phyloP scores from a whole-genome alignment of 2,329 filamentous ascomycete species.

The Aureobasidium namibiae region DNA sequence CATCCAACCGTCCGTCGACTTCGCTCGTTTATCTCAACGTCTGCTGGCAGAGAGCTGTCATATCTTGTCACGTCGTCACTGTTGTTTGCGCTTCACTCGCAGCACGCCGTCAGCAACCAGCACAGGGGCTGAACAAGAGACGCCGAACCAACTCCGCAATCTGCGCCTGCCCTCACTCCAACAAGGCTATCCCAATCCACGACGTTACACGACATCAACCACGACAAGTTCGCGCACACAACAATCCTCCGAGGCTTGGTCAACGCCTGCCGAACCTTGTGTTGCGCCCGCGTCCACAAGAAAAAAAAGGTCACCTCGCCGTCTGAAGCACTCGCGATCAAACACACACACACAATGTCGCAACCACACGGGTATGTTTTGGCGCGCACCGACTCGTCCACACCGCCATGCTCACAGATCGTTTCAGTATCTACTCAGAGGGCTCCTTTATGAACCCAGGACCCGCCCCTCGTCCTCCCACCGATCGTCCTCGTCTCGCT shows the following conservation, averaged over 20 bases:
- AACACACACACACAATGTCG: neutral
- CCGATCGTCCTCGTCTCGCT: slow-evolving; percentile 64
- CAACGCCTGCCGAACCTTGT: neutral
- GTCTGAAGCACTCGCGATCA: neutral
- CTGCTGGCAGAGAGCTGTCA: neutral
- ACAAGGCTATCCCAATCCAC: neutral
- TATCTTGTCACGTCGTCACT: neutral
- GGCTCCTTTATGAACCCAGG: slow-evolving; percentile 92
- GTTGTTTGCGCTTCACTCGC: neutral
- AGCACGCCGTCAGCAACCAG: neutral
- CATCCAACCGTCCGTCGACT: neutral
- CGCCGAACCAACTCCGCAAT: neutral
- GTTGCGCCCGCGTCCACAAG: neutral
- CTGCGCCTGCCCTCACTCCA: neutral
- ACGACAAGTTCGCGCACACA: neutral
- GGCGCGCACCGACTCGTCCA: neutral
- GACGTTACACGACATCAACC: slow-evolving; percentile 3
- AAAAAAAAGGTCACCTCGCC: neutral
- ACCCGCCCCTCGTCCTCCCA: slow-evolving; percentile 83
- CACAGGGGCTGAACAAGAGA: neutral
- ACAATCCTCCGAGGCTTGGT: neutral
- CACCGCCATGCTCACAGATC: neutral
- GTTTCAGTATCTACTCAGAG: slow-evolving; percentile 48
- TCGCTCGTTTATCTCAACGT: slow-evolving; percentile 1
- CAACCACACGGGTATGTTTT: slow-evolving; percentile 11